Evolutionary conservation across 176 grass and related monocot genomes (phyloP), one percentile per base, ranked within the genome.

Genomic region (Stipa capillata): DNA sequence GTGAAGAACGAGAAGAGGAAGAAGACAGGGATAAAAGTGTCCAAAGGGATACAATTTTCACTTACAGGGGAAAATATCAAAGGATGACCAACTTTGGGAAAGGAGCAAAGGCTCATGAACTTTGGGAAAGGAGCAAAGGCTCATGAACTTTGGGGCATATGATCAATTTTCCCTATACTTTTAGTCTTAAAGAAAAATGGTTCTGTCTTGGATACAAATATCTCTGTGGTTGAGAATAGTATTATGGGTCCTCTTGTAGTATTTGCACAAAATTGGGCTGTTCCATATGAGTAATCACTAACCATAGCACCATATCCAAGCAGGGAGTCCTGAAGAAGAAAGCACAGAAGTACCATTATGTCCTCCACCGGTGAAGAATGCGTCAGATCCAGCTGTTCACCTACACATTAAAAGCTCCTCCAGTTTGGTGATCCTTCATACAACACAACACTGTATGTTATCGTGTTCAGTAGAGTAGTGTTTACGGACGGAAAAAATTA

Each of bases 331-430:
- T 48, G 15, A 66, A 36, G n/a, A 58, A 41, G 61, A 81, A 69
- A 75, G 59, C 66, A 29, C 48, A 66, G 32, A 57, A 23, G 33
- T 47, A 58, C 65, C 14, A 42, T 34, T 73, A 31, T 65, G 27
- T 35, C 8, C 1, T 72, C 25, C 36, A 79, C 8, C 7, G 21
- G 44, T 57, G 16, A 5, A 68, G 84, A 68, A 68, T 59, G 40
- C 51, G 59, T 86, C 32, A 49, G 60, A 81, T 68, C 41, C 7
- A 57, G 47, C 69, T 8, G 29, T 43, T 50, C 56, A 25, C 40
- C 65, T 82, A 29, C n/a, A 39, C 45, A 72, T 56, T 67, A 32
- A 16, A 87, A 83, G 31, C n/a, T 33, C 5, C 52, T 82, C 35
- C 16, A 24, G 31, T 54, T 72, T 37, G 56, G 65, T 24, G 73